A percentile compares a stretch with the other conserved stretches of the same genome.
Conservation (phyloP, 2,329 filamentous ascomycete genomes). For the Coniosporium tulheliwenetii region DNA sequence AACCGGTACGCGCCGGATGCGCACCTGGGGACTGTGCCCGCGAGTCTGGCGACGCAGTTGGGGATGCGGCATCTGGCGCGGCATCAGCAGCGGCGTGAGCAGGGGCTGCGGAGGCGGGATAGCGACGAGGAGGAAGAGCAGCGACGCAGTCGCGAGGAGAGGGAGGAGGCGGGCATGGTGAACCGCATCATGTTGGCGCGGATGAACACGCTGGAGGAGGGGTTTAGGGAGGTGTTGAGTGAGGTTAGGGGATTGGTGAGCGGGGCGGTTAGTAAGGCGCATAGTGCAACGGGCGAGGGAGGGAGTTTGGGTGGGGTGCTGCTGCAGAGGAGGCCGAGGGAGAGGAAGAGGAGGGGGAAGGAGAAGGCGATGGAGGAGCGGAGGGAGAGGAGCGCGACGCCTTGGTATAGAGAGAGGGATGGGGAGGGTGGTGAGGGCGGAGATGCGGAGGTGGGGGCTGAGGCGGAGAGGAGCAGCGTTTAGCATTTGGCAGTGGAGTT, state of each 20-base stretch:
- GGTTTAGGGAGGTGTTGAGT: conserved; percentile 53
- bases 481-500: too few species aligned
- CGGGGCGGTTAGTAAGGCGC: conserved; percentile 3
- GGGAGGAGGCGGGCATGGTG: conserved; percentile 53
- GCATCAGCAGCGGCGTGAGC: background rate
- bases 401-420: too few species aligned
- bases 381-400: too few species aligned
- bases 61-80: conserved; percentile 10
- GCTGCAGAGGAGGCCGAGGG: conserved; percentile 8
- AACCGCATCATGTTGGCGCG: conserved; percentile 67
- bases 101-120: conserved; percentile 8
- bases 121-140: conserved; percentile 1
- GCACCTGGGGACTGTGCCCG: conserved; percentile 48
- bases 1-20: conserved; percentile 42
- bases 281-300: too few species aligned
- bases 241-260: conserved; percentile 17
- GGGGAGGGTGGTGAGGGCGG: background rate
- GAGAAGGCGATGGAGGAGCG: conserved; percentile 3
- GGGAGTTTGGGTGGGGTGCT: too few species aligned
- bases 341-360: conserved; percentile 8
- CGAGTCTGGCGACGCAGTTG: conserved; percentile 61
- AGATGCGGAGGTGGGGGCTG: conserved; percentile 1
- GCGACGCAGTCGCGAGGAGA: conserved; percentile 5
- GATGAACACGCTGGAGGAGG: conserved; percentile 88
- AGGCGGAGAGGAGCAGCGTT: background rate